These are phyloP conservation scores for Imleria badia DNA, from an alignment of 768 basidiomycete genomes.

Conservation along the genomic window DNA sequence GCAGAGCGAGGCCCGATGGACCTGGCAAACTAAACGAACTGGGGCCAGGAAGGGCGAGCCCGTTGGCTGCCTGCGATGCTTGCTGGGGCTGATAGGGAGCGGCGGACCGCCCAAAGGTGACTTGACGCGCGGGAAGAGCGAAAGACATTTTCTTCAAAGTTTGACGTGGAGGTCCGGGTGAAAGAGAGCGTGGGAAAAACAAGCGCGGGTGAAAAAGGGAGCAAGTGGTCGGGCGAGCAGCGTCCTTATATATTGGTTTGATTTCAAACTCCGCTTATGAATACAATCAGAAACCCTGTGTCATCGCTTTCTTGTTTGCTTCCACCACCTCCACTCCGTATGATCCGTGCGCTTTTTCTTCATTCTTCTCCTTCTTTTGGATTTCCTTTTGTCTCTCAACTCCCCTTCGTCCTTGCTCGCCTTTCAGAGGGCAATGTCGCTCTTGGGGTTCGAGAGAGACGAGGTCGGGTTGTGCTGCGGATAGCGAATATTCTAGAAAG, in stretches of 20 bases:
- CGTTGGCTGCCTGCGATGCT: constrained; percentile 42
- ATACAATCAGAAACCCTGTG: constrained; percentile 12
- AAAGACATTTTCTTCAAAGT: constrained; percentile 45
- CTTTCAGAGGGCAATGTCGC: neutral
- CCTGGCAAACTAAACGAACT: constrained; percentile 46
- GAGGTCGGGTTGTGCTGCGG: neutral
- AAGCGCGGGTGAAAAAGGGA: constrained; percentile 25
- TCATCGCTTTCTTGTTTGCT: constrained; percentile 22
- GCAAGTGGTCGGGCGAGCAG: constrained; percentile 11
- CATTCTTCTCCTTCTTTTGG: neutral
- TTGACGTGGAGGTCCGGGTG: constrained; percentile 20
- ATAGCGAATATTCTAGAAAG: constrained; percentile 29
- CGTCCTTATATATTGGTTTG: constrained; percentile 27
- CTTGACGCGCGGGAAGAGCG: constrained; percentile 74
- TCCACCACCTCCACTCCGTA: constrained; percentile 18
- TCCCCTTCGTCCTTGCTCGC: neutral
- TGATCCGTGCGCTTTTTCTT: constrained; percentile 13
- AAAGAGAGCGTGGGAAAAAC: constrained; percentile 30
- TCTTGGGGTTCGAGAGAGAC: neutral
- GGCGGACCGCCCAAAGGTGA: constrained; percentile 71
- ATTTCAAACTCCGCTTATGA: constrained; percentile 33
- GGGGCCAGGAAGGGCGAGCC: constrained; percentile 54
- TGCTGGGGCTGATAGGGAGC: constrained; percentile 44
- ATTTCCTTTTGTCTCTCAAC: neutral
- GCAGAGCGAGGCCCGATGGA: constrained; percentile 46